phyloP scores from a whole-genome alignment of 352 stramenopile species.

The Phytophthora uliginosa region DNA sequence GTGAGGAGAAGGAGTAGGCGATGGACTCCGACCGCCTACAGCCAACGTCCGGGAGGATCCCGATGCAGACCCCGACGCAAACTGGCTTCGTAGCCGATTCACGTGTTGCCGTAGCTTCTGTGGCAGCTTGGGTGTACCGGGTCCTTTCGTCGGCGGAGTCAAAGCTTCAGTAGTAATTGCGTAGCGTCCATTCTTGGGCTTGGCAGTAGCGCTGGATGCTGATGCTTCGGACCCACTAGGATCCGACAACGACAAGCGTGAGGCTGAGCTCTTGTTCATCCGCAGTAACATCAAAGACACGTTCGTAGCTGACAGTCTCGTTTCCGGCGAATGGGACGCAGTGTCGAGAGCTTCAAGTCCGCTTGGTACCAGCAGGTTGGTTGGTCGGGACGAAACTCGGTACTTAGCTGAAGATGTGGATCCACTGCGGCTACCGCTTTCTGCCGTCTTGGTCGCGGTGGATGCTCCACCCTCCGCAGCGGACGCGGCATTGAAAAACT shows the following conservation, averaged over 20 bases:
- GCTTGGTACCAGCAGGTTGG: slow-evolving; percentile 8
- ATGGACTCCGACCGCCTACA: slow-evolving; percentile 21
- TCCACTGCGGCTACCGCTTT: slow-evolving; percentile 4
- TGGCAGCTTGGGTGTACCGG: slow-evolving; percentile 46
- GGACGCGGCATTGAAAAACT: slow-evolving; percentile 30
- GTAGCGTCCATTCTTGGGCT: slow-evolving; percentile 27
- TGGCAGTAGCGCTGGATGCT: slow-evolving; percentile 3
- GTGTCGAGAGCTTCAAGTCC: slow-evolving; percentile 4
- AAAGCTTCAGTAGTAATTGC: slow-evolving; percentile 6
- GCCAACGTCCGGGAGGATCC: slow-evolving; percentile 25
- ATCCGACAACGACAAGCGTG: slow-evolving; percentile 16
- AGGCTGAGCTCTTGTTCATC: slow-evolving; percentile 39
- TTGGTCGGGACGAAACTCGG: slow-evolving; percentile 24
- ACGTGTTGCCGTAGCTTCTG: slow-evolving; percentile 69
- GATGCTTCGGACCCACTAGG: slow-evolving; percentile 6
- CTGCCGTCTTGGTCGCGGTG: slow-evolving; percentile 2
- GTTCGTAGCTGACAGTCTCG: slow-evolving; percentile 22
- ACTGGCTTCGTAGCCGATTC: slow-evolving; percentile 58
- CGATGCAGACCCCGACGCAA: slow-evolving; percentile 30
- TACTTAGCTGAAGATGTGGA: slow-evolving; percentile 32
- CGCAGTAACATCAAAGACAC: slow-evolving; percentile 31
- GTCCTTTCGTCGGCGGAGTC: slow-evolving; percentile 12
- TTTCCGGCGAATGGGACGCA: slow-evolving; percentile 9
- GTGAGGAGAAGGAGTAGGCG: slow-evolving; percentile 12
- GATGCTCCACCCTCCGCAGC: slow-evolving; percentile 2